Evolutionary conservation across 371 early-diverging fungal genomes (phyloP).

Genomic region (Chytridium lagenaria): DNA sequence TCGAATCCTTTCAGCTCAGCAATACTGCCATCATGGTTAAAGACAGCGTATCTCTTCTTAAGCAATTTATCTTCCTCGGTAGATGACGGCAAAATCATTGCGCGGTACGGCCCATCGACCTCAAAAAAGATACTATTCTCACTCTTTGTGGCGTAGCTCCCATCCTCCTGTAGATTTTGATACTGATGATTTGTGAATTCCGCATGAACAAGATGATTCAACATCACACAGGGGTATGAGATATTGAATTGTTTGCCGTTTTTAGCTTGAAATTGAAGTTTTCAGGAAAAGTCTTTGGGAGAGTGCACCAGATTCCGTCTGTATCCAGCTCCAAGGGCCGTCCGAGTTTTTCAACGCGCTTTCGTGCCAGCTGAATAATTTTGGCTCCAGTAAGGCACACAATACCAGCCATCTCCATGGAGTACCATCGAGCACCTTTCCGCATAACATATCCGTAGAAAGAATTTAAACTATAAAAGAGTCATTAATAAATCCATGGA

Average conservation of each 20-base stretch:
- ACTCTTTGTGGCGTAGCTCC: conserved; percentile 71
- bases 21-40: conserved; percentile 93
- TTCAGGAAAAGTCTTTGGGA: conserved; percentile 95
- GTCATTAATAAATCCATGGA: conserved; percentile 33
- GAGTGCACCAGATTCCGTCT: conserved; percentile 99
- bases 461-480: conserved; percentile 74
- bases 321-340: conserved; percentile 99
- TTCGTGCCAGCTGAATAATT: conserved; percentile 97
- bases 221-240: conserved; percentile 96
- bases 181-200: conserved; percentile 99
- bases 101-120: conserved; percentile 99
- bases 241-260: conserved; percentile 82
- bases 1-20: conserved; percentile 99
- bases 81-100: conserved; percentile 98
- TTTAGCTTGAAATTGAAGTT: conserved; percentile 82
- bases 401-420: conserved; percentile 99
- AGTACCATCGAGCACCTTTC: conserved; percentile 99
- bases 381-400: conserved; percentile 97
- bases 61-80: conserved; percentile 96
- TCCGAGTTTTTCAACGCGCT: conserved; percentile 94
- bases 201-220: conserved; percentile 97
- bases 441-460: conserved; percentile 99
- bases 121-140: conserved; percentile 99
- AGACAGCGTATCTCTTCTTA: conserved; percentile 99
- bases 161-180: conserved; percentile 64